Base-by-base conservation (phyloP, 345 rosid genomes). In the Turritis glabra region DNA sequence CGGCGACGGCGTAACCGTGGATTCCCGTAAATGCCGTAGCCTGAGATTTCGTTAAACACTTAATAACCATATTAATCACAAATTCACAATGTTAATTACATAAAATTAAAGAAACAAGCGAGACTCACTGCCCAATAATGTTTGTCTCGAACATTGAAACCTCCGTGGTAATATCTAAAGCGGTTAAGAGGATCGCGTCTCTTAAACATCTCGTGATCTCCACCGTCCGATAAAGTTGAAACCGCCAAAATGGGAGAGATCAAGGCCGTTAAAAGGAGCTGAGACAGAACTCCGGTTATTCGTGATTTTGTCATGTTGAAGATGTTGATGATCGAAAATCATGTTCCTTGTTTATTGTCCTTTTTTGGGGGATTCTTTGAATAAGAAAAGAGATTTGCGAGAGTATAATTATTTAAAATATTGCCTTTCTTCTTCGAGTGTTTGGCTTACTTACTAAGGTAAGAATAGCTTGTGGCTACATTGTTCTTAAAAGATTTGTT, bases 1-100 rank as follows among this genome's bases (percentile, higher is more conserved):
- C 87, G 1, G 92, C 94, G 30, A 86, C 78, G 8, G 64, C 80
- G 47, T 77, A 91, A 2, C 86, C 88, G 66, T 89, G 85, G 52
- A 84, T 77, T 74, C 97, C 95, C 77, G 97, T 87, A 80, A 87
- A 91, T 77, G 88, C 85, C 51, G 90, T 85, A 67, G 94, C 90
- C 97, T 91, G 85, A 77, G 70, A 76, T 40, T 70, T 48, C 57
- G 22, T 74, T 71, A 51, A 51, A 80, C 19, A 27, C 13, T 55
- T 53, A 13, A 7, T 27, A 17, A 65, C 18, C 7, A 37, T n/a
- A 47, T 8, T 25, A 60, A 26, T 30, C 38, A 13, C 18, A 41
- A n/a, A n/a, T n/a, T n/a, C n/a, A n/a, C n/a, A n/a, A n/a, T n/a
- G n/a, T n/a, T n/a, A 19, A 19, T 41, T 5, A 22, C 11, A 41